Percentiles rank a stretch among this genome's conserved stretches.
Conservation (phyloP, 73 alveolate genomes). For the Tetrahymena malaccensis region DNA sequence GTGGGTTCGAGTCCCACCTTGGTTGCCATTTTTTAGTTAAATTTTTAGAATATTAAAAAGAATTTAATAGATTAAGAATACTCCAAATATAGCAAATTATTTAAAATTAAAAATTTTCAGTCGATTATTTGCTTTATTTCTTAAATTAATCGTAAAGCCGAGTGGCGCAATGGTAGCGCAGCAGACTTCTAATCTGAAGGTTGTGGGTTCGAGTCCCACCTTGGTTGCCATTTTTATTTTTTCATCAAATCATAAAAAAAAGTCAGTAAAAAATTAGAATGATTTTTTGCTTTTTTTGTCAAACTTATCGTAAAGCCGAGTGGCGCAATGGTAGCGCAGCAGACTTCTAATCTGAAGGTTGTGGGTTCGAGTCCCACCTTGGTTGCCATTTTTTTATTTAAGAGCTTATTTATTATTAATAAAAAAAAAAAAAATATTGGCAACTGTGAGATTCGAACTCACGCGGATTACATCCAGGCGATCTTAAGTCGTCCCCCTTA, state of each 20-base stretch:
- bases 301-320: background rate
- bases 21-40: background rate
- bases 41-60: too few species aligned
- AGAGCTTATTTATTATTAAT: too few species aligned
- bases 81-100: background rate
- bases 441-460: conserved; percentile 1
- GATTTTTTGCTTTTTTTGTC: background rate
- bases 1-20: background rate
- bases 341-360: too few species aligned
- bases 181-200: too few species aligned
- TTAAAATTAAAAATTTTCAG: background rate
- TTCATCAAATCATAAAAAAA: too few species aligned
- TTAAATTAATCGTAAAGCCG: background rate
- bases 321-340: conserved; percentile 1
- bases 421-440: background rate
- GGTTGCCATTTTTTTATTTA: too few species aligned
- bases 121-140: background rate
- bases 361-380: too few species aligned
- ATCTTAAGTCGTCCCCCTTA: conserved; percentile 1
- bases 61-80: background rate
- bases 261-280: too few species aligned
- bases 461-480: background rate
- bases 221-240: background rate
- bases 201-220: too few species aligned
- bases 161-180: conserved; percentile 1